Conservation (phyloP, 495 filamentous ascomycete genomes). For the Symbiotaphrina buchneri region DNA sequence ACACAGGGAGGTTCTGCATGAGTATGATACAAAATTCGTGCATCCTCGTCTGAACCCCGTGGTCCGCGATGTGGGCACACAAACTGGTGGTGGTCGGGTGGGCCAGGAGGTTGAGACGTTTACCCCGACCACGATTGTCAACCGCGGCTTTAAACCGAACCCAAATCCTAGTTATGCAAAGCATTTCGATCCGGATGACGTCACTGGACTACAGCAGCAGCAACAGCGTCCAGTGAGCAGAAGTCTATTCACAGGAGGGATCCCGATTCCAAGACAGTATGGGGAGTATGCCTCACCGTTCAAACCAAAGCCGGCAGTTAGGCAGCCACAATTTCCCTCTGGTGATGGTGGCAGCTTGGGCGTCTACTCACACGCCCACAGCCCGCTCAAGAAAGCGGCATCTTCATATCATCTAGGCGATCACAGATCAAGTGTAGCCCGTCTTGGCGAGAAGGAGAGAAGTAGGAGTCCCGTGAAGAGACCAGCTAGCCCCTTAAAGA, state of each 20-base stretch:
- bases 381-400: conserved; percentile 46
- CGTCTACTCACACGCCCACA: conserved; percentile 57
- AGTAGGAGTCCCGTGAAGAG: background rate
- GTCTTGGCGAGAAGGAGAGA: background rate
- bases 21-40: conserved; percentile 92
- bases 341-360: conserved; percentile 65
- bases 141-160: conserved; percentile 60
- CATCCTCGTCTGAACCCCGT: conserved; percentile 66
- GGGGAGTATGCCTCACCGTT: conserved; percentile 27
- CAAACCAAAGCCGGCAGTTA: conserved; percentile 27
- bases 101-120: conserved; percentile 32
- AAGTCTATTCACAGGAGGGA: conserved; percentile 3
- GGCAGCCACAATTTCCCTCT: conserved; percentile 17
- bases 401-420: background rate
- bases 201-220: conserved; percentile 4
- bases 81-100: conserved; percentile 25
- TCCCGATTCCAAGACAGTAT: conserved; percentile 9
- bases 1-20: conserved; percentile 76
- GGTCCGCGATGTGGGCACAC: conserved; percentile 66
- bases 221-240: background rate
- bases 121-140: conserved; percentile 55
- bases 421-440: no score
- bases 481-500: conserved; percentile 1
- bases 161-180: conserved; percentile 75
- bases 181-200: conserved; percentile 50